Evolutionary conservation across 2,329 filamentous ascomycete genomes (phyloP), one percentile per base, ranked within the genome.

Genomic region (Amesomyces nigricolor): DNA sequence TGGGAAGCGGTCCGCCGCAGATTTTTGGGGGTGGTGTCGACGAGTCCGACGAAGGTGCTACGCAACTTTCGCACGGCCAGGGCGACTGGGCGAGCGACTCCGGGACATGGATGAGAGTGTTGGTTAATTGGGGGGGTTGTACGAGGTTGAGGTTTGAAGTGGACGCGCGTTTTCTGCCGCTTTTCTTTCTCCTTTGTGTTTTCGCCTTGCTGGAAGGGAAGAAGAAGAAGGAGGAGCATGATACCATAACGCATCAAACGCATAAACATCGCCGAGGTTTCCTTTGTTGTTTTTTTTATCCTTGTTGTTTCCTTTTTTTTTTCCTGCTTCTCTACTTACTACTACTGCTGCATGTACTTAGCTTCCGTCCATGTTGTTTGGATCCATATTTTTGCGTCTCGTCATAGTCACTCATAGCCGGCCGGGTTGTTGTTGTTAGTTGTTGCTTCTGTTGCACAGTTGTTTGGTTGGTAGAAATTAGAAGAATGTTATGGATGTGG

Each of bases 1-100:
- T 68, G 58, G 65, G 67, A 57, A 60, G 62, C 40, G 62, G 54
- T 53, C 29, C 50, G 61, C 35, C 30, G 32, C 11, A 51, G 43
- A 40, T 57, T 61, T 44, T 26, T 62, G 48, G 50, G 47, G 16
- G 53, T 50, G 16, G 19, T 63, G n/a, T 1, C 44, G 13, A 26
- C 22, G 22, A 26, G 22, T 6, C 30, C 37, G 10, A 30, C 44
- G 11, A 47, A 51, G 22, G 43, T 38, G 10, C 11, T 56, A 38
- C 53, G 46, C 42, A 48, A 17, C 43, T 13, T 37, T 4, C 17
- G 29, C 14, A 22, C 9, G 10, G 7, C n/a, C 5, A 9, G 10
- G 26, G 16, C 38, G n/a, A 16, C 19, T 4, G 30, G 37, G 10
- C 37, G 30, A 32, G 47, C 17, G 4, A 11, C 26, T 13, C 17